Percentiles rank a stretch among this genome's conserved stretches.
These are phyloP conservation scores for Penicillium goetzii DNA, from an alignment of 495 filamentous ascomycete genomes.

Conservation along the genomic window DNA sequence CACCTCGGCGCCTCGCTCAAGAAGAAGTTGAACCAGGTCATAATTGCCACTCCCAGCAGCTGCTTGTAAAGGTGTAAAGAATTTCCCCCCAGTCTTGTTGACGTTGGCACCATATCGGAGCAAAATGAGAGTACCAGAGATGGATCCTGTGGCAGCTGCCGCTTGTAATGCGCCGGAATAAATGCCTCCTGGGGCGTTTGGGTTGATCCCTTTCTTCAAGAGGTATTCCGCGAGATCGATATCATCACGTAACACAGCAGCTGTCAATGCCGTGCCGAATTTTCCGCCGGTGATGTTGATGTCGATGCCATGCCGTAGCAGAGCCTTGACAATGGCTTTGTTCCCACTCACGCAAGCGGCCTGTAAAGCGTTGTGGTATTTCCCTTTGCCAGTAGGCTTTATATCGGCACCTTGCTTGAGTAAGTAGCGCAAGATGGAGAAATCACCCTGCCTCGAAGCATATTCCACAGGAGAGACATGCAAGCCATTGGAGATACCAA, in stretches of 20 bases:
- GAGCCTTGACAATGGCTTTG: background rate
- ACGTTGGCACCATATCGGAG: background rate
- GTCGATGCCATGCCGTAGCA: background rate
- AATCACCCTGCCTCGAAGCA: background rate
- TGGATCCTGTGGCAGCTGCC: background rate
- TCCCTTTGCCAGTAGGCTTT: background rate
- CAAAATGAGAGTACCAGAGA: background rate
- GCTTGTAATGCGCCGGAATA: background rate
- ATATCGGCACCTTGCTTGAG: background rate
- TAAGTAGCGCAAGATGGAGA: background rate
- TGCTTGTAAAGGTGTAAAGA: background rate
- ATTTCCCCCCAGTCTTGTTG: background rate
- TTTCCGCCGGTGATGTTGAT: background rate
- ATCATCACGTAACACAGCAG: background rate
- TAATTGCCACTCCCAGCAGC: background rate
- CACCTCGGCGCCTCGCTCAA: background rate
- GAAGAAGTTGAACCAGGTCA: conserved; percentile 1
- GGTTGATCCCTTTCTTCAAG: conserved; percentile 1
- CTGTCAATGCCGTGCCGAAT: conserved; percentile 1
- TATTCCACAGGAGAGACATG: background rate
- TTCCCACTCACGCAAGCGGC: background rate
- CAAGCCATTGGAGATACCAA: background rate
- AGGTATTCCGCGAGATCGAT: background rate
- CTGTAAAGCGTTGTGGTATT: background rate
- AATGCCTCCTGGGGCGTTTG: background rate